Percentiles rank a stretch among this genome's conserved stretches.
Evolutionary conservation across 2,329 filamentous ascomycete species (phyloP).

Genomic region (Pleoardoris graminearum): DNA sequence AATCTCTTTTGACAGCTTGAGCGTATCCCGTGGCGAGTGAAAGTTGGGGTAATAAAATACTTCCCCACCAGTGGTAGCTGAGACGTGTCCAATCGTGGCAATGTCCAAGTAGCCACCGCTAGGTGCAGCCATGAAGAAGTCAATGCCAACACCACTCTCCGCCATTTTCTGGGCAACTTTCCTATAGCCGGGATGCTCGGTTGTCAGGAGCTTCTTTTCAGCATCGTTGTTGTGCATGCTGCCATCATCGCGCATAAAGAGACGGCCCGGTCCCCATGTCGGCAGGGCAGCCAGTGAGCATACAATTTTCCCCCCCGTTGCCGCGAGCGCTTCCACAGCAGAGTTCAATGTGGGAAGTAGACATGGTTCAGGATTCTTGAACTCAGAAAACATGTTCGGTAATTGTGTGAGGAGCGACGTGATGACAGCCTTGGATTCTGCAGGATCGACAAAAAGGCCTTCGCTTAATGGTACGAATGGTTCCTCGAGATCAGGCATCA

Average conservation of each 20-base stretch:
- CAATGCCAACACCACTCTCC: conserved; percentile 80
- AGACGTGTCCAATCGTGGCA: conserved; percentile 85
- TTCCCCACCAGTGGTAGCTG: conserved; percentile 89
- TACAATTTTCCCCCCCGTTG: conserved; percentile 89
- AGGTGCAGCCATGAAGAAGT: conserved; percentile 93
- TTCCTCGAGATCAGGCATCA: conserved; percentile 96
- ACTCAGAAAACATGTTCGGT: conserved; percentile 80
- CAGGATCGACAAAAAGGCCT: conserved; percentile 91
- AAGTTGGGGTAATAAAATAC: conserved; percentile 98
- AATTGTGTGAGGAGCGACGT: conserved; percentile 81
- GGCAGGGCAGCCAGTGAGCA: conserved; percentile 86
- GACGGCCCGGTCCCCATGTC: conserved; percentile 84
- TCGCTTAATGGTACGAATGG: conserved; percentile 92
- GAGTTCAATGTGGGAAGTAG: conserved; percentile 83
- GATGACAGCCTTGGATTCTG: conserved; percentile 85
- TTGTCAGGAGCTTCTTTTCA: conserved; percentile 88
- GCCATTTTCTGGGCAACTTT: conserved; percentile 88
- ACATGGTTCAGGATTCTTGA: conserved; percentile 90
- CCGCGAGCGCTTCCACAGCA: conserved; percentile 78
- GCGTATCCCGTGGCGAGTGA: conserved; percentile 79
- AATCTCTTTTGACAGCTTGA: conserved; percentile 83
- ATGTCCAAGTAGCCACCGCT: conserved; percentile 91
- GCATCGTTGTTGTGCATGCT: conserved; percentile 80
- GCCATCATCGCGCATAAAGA: conserved; percentile 85
- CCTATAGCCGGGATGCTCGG: conserved; percentile 85